Conservation (phyloP, 352 stramenopile genomes). For the Pythium coloratum region DNA sequence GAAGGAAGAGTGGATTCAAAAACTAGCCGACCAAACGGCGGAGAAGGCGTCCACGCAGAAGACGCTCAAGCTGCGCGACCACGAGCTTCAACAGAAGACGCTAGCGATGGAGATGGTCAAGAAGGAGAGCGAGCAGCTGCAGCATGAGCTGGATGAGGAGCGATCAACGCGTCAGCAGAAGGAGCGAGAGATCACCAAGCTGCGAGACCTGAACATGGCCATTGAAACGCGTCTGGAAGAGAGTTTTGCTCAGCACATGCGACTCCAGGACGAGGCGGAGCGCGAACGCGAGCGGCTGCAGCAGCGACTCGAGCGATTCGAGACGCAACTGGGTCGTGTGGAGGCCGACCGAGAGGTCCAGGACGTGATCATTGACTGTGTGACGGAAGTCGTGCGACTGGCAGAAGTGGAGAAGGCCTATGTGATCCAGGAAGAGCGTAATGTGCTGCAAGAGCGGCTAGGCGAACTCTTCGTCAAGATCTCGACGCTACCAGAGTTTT, state of each 20-base stretch:
- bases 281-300: constrained; percentile 38
- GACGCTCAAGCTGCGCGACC: constrained; percentile 43
- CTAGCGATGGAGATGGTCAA: constrained; percentile 43
- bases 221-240: constrained; percentile 34
- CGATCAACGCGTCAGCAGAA: constrained; percentile 25
- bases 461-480: constrained; percentile 81
- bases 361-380: constrained; percentile 52
- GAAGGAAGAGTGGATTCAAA: constrained; percentile 64
- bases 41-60: constrained; percentile 57
- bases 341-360: constrained; percentile 54
- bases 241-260: constrained; percentile 22
- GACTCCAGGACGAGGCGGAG: constrained; percentile 31
- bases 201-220: constrained; percentile 32
- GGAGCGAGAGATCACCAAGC: constrained; percentile 26
- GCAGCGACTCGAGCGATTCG: constrained; percentile 48
- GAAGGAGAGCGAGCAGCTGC: constrained; percentile 49
- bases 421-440: constrained; percentile 64
- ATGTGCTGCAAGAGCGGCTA: constrained; percentile 67
- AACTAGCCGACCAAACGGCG: constrained; percentile 56
- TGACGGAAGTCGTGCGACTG: constrained; percentile 50
- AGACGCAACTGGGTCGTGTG: constrained; percentile 55
- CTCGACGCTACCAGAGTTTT: constrained; percentile 83
- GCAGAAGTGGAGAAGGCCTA: constrained; percentile 60
- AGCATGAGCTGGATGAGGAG: constrained; percentile 37
- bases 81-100: constrained; percentile 38